Evolutionary conservation across 1,284 basidiomycete genomes (phyloP).

Genomic region (Hymenochaete sp.): DNA sequence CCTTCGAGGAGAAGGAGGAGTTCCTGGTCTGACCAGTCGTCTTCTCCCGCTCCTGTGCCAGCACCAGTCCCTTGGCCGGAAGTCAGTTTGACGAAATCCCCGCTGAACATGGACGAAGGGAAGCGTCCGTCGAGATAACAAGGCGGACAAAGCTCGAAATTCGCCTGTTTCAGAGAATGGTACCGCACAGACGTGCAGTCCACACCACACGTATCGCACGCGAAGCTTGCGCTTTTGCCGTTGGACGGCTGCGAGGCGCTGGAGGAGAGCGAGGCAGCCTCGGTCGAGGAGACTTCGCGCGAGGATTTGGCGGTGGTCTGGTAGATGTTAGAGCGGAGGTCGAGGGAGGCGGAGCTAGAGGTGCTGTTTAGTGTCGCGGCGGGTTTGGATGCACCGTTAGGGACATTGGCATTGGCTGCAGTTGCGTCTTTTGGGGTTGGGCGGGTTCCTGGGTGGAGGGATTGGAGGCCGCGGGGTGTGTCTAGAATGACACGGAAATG

Average conservation of each 20-base stretch:
- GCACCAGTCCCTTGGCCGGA: slow-evolving; percentile 29
- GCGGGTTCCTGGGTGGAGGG: slow-evolving; percentile 86
- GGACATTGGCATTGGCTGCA: too few relatives aligned
- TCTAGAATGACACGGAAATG: slow-evolving; percentile 98
- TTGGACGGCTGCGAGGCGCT: slow-evolving; percentile 41
- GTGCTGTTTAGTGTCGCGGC: slow-evolving; percentile 46
- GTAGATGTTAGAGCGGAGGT: slow-evolving; percentile 82
- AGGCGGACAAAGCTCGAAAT: slow-evolving; percentile 80
- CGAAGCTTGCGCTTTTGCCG: slow-evolving; percentile 42
- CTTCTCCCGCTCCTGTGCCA: slow-evolving; percentile 44
- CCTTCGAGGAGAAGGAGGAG: slow-evolving; percentile 84
- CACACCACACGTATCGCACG: slow-evolving; percentile 91
- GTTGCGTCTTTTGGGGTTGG: slow-evolving; percentile 36
- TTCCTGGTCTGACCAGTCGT: slow-evolving; percentile 92
- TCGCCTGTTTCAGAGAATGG: slow-evolving; percentile 88
- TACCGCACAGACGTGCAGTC: slow-evolving; percentile 88
- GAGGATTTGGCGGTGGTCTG: slow-evolving; percentile 80
- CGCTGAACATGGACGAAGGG: slow-evolving; percentile 92
- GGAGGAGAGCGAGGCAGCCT: slow-evolving; percentile 57
- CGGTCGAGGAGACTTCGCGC: slow-evolving; percentile 51
- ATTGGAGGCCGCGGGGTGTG: slow-evolving; percentile 92
- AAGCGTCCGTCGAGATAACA: slow-evolving; percentile 97
- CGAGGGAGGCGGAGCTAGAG: slow-evolving; percentile 68
- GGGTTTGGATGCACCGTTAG: slow-evolving; percentile 45
- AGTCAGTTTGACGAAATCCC: slow-evolving; percentile 92